A percentile compares a stretch with the other conserved stretches of the same genome.
Evolutionary conservation across 1,284 basidiomycete species (phyloP).

Genomic region (Sanghuangporus weigelae): DNA sequence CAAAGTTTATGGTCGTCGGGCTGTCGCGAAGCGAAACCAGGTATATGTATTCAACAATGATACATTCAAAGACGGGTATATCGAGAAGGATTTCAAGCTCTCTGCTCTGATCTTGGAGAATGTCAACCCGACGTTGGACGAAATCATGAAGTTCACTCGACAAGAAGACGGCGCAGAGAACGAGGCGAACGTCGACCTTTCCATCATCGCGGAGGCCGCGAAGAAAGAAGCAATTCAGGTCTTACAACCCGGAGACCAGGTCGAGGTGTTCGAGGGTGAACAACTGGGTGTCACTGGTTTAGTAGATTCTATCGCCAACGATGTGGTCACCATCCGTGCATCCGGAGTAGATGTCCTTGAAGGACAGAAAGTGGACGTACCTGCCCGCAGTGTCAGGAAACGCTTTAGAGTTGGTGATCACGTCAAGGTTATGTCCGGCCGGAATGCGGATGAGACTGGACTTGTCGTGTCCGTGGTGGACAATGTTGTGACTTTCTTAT

Average conservation of each 20-base stretch:
- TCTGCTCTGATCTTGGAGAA: slow-evolving; percentile 80
- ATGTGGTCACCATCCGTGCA: slow-evolving; percentile 83
- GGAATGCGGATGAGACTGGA: slow-evolving; percentile 94
- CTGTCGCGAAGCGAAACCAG: slow-evolving; percentile 68
- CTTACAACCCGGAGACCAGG: slow-evolving; percentile 95
- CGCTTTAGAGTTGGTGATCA: slow-evolving; percentile 97
- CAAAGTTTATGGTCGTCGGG: slow-evolving; percentile 79
- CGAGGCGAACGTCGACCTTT: slow-evolving; percentile 66
- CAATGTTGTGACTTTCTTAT: slow-evolving; percentile 93
- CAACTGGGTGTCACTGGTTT: slow-evolving; percentile 90
- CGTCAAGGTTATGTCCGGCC: slow-evolving; percentile 95
- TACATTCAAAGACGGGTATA: slow-evolving; percentile 91
- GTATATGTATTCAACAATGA: slow-evolving; percentile 88
- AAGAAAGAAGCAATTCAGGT: slow-evolving; percentile 83
- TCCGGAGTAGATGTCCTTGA: slow-evolving; percentile 74
- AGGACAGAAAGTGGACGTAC: slow-evolving; percentile 82
- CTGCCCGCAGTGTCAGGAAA: slow-evolving; percentile 87
- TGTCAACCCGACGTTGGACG: slow-evolving; percentile 93
- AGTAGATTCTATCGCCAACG: slow-evolving; percentile 85
- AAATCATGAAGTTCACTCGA: slow-evolving; percentile 87
- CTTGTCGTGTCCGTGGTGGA: slow-evolving; percentile 90
- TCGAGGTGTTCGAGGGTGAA: slow-evolving; percentile 97
- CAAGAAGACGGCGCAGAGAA: slow-evolving; percentile 59
- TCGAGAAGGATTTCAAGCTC: slow-evolving; percentile 94
- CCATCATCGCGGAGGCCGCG: slow-evolving; percentile 84